A percentile compares a stretch with the other conserved stretches of the same genome.
Conservation (phyloP, 257 asterid species). For the Solanum infundibuliforme region DNA sequence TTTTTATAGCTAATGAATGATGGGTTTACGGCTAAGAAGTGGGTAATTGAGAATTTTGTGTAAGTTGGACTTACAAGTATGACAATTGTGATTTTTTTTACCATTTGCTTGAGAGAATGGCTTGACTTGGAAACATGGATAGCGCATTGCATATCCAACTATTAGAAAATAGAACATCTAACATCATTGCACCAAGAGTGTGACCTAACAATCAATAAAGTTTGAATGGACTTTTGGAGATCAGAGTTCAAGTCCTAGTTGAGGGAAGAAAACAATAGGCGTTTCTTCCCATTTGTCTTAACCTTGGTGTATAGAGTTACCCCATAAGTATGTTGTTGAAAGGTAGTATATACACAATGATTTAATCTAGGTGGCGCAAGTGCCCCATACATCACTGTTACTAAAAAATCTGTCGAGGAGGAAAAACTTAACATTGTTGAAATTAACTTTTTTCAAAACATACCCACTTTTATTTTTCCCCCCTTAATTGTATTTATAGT, state of each 20-base stretch:
- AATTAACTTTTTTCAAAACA: neutral
- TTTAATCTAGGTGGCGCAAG: neutral
- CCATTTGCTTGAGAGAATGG: neutral
- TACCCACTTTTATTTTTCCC: neutral
- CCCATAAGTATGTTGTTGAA: neutral
- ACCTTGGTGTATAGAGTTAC: neutral
- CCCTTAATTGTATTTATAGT: neutral
- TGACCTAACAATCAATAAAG: neutral
- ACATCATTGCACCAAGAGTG: neutral
- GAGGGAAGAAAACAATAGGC: neutral
- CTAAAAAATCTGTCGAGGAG: neutral
- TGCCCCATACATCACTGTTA: neutral
- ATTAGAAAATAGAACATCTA: neutral
- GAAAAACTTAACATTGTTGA: neutral
- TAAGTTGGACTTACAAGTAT: neutral
- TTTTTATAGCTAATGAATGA: neutral
- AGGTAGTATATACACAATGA: neutral
- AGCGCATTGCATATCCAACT: neutral
- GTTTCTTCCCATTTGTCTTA: neutral
- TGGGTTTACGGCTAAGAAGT: neutral
- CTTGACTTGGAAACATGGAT: neutral
- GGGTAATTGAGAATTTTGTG: neutral
- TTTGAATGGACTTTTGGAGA: neutral
- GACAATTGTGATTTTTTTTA: neutral
- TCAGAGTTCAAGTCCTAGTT: neutral